phyloP scores from a whole-genome alignment of 495 filamentous ascomycete species.

The Penicillium paradoxum region DNA sequence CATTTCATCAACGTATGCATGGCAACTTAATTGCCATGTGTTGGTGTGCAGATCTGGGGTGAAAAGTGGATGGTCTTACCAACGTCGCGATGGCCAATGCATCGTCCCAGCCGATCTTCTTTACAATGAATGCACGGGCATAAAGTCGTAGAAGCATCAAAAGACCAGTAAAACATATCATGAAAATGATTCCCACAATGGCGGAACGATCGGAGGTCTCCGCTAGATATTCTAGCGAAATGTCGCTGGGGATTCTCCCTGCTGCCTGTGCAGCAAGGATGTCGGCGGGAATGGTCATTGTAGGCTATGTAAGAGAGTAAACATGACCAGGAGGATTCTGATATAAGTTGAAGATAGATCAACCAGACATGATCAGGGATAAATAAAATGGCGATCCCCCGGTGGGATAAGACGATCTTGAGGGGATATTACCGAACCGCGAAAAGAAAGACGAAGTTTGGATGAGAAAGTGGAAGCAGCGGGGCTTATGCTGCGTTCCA shows the following conservation, averaged over 20 bases:
- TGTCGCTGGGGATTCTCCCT: constrained; percentile 27
- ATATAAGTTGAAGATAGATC: background rate
- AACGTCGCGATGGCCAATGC: constrained; percentile 30
- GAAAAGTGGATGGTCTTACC: constrained; percentile 24
- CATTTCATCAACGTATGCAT: background rate
- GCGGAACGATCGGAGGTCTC: constrained; percentile 34
- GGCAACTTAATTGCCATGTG: background rate
- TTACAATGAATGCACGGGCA: constrained; percentile 31
- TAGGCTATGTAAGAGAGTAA: constrained; percentile 10
- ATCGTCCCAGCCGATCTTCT: constrained; percentile 34
- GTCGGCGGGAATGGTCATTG: constrained; percentile 29
- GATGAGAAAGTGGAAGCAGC: background rate
- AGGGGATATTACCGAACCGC: background rate
- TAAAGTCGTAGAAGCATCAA: constrained; percentile 30
- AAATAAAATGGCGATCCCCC: background rate
- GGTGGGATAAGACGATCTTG: background rate
- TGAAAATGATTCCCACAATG: constrained; percentile 38
- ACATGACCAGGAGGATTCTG: background rate
- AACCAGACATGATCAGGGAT: background rate
- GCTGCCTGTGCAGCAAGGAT: constrained; percentile 27
- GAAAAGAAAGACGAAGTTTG: no score
- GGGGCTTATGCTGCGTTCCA: background rate
- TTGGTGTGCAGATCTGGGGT: constrained; percentile 4
- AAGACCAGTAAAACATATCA: constrained; percentile 28
- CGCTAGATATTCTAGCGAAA: constrained; percentile 35